Evolutionary conservation across 345 rosid genomes (phyloP).

Genomic region (Turritis glabra): DNA sequence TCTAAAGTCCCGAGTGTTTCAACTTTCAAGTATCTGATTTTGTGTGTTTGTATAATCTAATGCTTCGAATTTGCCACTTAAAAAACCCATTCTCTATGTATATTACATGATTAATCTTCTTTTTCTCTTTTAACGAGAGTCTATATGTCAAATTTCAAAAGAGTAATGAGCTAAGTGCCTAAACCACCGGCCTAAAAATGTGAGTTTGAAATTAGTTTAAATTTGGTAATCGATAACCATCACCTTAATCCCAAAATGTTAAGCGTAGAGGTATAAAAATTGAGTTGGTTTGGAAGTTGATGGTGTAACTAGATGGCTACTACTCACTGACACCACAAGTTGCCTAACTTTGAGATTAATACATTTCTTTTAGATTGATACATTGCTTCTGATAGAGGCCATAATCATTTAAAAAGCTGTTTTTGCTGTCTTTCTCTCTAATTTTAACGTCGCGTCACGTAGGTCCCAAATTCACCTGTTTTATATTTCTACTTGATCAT

Average conservation of each 20-base stretch:
- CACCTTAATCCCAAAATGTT: not conserved
- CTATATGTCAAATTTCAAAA: not conserved
- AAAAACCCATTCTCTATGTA: not conserved
- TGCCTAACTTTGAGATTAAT: conserved; percentile 31
- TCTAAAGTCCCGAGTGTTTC: too few relatives aligned
- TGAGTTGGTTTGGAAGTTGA: conserved; percentile 24
- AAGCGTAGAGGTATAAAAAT: not conserved
- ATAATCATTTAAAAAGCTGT: conserved; percentile 32
- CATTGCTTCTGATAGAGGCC: conserved; percentile 35
- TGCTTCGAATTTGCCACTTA: not conserved
- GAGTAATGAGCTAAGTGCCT: not conserved
- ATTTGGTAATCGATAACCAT: conserved; percentile 10
- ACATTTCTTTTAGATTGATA: conserved; percentile 29
- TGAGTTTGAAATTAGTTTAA: conserved; percentile 11
- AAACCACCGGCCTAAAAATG: not conserved
- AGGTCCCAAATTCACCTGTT: conserved; percentile 33
- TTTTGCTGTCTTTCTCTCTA: conserved; percentile 16
- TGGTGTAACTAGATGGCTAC: conserved; percentile 36
- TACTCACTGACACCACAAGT: conserved; percentile 20
- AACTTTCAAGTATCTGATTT: not conserved
- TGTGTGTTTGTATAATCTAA: not conserved
- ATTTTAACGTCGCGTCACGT: conserved; percentile 18
- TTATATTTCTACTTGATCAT: not conserved
- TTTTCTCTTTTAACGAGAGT: not conserved
- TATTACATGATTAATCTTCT: not conserved